Evolutionary conservation across 345 rosid species (phyloP), one percentile per base, ranked within the genome.

Genomic region (Schrenkiella parvula): DNA sequence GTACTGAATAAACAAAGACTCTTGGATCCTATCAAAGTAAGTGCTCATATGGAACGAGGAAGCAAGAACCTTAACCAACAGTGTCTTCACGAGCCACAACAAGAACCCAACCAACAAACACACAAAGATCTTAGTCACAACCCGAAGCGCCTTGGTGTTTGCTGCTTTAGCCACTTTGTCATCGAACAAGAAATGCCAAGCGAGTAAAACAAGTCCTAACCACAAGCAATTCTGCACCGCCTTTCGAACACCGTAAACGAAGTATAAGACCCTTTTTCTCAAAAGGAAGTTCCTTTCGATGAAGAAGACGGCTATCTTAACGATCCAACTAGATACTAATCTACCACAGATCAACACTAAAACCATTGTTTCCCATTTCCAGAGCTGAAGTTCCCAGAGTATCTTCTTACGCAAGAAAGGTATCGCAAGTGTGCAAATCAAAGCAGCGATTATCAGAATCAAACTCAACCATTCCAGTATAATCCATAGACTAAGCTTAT

Each of bases 361-460:
- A 15, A 86, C 76, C 80, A 89, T 66, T 0, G 83, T 80, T 58
- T 66, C 86, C 96, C 96, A 89, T 77, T 86, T 89, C 96, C 96
- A 89, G 2, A 87, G 41, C 23, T 64, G 42, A 8, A 89, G 85
- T 2, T 82, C 59, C 84, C 85, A 80, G 0, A 82, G 4, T 23
- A 8, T 35, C 66, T 70, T 69, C 51, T 50, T 50, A 55, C 77
- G 84, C 55, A 86, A 50, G 46, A 39, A 32, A 41, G 78, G 73
- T 43, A 87, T 69, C 0, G 80, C 10, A 43, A 88, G 84, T n/a
- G 80, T 85, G 23, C 87, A 83, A 11, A 78, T 35, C 11, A 88
- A 50, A 0, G 69, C 79, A 12, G 72, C 83, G 0, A 80, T 72
- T 4, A 90, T 81, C 38, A 77, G 59, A 52, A 90, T 38, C 74